A percentile compares a stretch with the other conserved stretches of the same genome.
These are phyloP conservation scores for Diospyros kaki DNA, from an alignment of 148 eudicot genomes.

Conservation along the genomic window DNA sequence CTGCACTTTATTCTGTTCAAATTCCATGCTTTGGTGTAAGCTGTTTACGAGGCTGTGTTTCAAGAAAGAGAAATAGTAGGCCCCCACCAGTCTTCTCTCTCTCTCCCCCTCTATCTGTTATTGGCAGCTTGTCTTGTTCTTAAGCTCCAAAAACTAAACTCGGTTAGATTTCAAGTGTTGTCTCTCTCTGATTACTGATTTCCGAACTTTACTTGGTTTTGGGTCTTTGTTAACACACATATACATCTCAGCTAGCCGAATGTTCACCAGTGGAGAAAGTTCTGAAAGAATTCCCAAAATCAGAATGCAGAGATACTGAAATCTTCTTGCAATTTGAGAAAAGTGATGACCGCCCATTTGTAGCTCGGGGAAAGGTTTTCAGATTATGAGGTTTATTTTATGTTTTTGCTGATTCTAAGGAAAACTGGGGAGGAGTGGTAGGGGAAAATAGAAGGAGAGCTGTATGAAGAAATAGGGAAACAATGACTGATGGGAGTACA, in stretches of 20 bases:
- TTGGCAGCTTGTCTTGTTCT: constrained; percentile 45
- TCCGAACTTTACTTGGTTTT: too few relatives aligned
- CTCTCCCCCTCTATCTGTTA: constrained; percentile 14
- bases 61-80: constrained; percentile 9
- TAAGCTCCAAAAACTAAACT: constrained; percentile 31
- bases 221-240: not conserved
- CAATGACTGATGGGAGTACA: constrained; percentile 75
- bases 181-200: not conserved
- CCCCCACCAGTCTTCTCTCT: not conserved
- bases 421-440: constrained; percentile 9
- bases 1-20: constrained; percentile 78
- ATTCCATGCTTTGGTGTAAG: constrained; percentile 40
- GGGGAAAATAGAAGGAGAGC: constrained; percentile 9
- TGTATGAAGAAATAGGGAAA: constrained; percentile 65
- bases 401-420: not conserved
- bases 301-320: constrained; percentile 2
- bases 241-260: not conserved
- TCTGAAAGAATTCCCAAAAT: not conserved
- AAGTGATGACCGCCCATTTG: not conserved
- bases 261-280: not conserved
- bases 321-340: not conserved
- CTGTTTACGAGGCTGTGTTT: constrained; percentile 25
- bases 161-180: constrained; percentile 8
- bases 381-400: too few relatives aligned
- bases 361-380: too few relatives aligned